Evolutionary conservation across 306 rosid genomes (phyloP).

Genomic region (Glycine soja): DNA sequence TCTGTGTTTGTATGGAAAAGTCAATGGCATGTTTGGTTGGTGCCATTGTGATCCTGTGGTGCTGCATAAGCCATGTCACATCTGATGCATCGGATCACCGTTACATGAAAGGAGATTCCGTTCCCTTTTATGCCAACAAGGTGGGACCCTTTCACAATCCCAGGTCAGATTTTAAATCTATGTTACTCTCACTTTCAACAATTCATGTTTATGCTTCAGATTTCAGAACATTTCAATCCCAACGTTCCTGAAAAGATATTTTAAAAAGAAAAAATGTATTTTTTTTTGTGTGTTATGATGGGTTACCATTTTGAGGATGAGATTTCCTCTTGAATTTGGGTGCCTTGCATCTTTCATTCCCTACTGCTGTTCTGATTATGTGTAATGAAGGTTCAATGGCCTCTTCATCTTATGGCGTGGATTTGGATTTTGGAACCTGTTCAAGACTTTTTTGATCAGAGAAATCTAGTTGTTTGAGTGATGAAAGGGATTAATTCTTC

Average conservation of each 20-base stretch:
- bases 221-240: slow-evolving; percentile 25
- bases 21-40: slow-evolving; percentile 53
- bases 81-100: slow-evolving; percentile 66
- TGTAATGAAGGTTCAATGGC: slow-evolving; percentile 17
- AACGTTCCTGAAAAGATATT: not conserved
- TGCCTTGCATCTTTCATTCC: too few relatives aligned
- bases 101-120: slow-evolving; percentile 59
- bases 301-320: slow-evolving; percentile 13
- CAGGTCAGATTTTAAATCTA: slow-evolving; percentile 54
- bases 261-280: not conserved
- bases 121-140: slow-evolving; percentile 69
- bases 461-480: slow-evolving; percentile 18
- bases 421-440: slow-evolving; percentile 32
- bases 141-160: slow-evolving; percentile 77
- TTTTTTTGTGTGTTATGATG: slow-evolving; percentile 19
- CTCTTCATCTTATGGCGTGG: not conserved
- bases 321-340: not conserved
- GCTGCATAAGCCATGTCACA: slow-evolving; percentile 50
- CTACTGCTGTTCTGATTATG: not conserved
- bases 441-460: not conserved
- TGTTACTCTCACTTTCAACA: not conserved
- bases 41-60: slow-evolving; percentile 54
- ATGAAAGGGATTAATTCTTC: not conserved
- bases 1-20: slow-evolving; percentile 50
- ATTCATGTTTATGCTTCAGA: too few relatives aligned